Base-by-base conservation (phyloP, 305 asterid genomes). In the Plantago lanceolata region DNA sequence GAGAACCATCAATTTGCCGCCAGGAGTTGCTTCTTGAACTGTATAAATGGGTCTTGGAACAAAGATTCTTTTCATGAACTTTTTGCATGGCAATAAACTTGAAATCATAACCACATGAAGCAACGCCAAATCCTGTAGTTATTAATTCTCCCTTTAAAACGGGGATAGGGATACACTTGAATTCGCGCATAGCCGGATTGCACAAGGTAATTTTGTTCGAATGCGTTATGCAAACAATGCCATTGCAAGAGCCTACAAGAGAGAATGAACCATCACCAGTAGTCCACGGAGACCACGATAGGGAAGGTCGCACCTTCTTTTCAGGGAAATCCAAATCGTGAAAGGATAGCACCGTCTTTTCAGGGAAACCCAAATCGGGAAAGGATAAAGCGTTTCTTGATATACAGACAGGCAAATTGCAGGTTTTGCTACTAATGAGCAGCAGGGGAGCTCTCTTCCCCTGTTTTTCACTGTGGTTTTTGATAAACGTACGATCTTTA, bases 21-120 rank as follows among this genome's bases (percentile, higher is more conserved):
- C 58, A 53, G n/a, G 58, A 53, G 37, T 53, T 52, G 33, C 16
- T 52, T 52, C 58, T 53, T 13, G 58, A 21, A 24, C 37, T 53
- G 35, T 53, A 53, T 0, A 53, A 6, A 24, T 53, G 58, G 3
- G 18, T 16, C 18, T 0, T 11, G n/a, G 3, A 9, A 52, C 2
- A 6, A 28, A 9, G 0, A 5, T 0, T 6, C 9, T 5, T 15
- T 13, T 13, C 19, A 1, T 20, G 13, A 18, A 50, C 13, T 20
- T 0, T 5, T 12, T 53, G 19, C 17, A 53, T 5, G 19, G 0
- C 37, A 24, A 53, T 24, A 24, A 24, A 35, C 58, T 53, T 53
- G 58, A 53, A 53, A 53, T 53, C 58, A 21, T 53, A 0, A 53
- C 35, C 58, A 24, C 45, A 40, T 2, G 18, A 21, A 21, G 19